phyloP scores from a whole-genome alignment of 495 filamentous ascomycete species.

The Trichocladium uniseriatum region DNA sequence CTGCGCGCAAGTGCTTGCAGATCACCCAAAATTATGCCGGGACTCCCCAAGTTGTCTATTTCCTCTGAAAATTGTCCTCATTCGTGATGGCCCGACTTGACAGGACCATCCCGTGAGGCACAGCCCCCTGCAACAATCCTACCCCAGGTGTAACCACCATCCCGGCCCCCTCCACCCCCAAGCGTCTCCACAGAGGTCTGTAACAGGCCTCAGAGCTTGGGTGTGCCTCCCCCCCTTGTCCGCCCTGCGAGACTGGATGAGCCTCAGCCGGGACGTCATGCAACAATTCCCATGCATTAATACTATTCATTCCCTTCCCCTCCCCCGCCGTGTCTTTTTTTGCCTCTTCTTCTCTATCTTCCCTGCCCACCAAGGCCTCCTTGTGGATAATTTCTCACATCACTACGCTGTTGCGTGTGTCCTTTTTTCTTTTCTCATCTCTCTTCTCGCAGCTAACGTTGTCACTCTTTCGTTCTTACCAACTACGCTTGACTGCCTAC shows the following conservation, averaged over 20 bases:
- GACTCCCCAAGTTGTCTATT: too few relatives aligned
- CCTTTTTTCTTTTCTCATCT: constrained; percentile 31
- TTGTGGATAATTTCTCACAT: constrained; percentile 31
- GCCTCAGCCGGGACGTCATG: constrained; percentile 29
- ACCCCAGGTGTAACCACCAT: constrained; percentile 16
- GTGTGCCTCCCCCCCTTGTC: constrained; percentile 21
- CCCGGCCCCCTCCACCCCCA: constrained; percentile 14
- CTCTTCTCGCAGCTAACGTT: constrained; percentile 44
- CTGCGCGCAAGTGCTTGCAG: too few relatives aligned
- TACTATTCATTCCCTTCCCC: constrained; percentile 26
- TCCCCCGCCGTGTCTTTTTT: constrained; percentile 23
- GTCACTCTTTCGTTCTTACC: constrained; percentile 46
- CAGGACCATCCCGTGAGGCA: not conserved
- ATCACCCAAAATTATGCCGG: too few relatives aligned
- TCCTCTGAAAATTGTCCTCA: too few relatives aligned
- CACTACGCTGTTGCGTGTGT: constrained; percentile 42
- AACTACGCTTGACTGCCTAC: constrained; percentile 52
- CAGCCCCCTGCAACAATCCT: constrained; percentile 12
- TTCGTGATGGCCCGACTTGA: too few relatives aligned
- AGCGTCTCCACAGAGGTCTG: constrained; percentile 29
- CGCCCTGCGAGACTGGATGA: constrained; percentile 27
- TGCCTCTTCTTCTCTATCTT: constrained; percentile 32
- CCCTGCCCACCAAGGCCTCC: constrained; percentile 31
- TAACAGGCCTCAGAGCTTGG: constrained; percentile 29
- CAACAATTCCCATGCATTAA: constrained; percentile 30